Evolutionary conservation across 352 stramenopile species (phyloP), one percentile per base, ranked within the genome.

Genomic region (Pythium myriotylum): DNA sequence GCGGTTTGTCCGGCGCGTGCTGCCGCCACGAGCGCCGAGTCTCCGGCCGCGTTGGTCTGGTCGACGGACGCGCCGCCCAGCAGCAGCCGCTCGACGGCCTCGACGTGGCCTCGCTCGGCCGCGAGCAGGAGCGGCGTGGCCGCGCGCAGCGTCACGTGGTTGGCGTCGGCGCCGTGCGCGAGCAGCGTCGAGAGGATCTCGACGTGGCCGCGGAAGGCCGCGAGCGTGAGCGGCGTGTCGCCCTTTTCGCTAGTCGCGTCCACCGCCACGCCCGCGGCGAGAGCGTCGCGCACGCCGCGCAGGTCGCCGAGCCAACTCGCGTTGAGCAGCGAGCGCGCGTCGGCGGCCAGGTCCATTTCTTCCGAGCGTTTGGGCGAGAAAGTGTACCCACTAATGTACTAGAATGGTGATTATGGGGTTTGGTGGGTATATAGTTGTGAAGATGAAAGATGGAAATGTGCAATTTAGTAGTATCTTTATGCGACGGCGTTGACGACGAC

Each of bases 61-160:
- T 42, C 22, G 14, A 54, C 27, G 17, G 13, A 13, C 6, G 48
- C 29, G 24, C 48, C 48, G 8, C 19, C 29, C 0, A 1, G 19
- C 7, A 55, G 32, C 40, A 59, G 37, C 20, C 23, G 5, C 13
- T 32, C 17, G 14, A 58, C 51, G 2, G 39, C 27, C 17, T 35
- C 37, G 35, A 37, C 14, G 4, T 39, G 20, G 61, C 76, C 29
- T 27, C 62, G 63, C 59, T 4, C 10, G 19, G 49, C 49, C 8
- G 33, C 33, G 6, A 56, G 19, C 32, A 47, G 9, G 1, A 55
- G 33, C 33, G 35, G 27, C 22, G 33, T 45, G 13, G 14, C 40
- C 8, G 19, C 35, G 33, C 19, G 2, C n/a, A 20, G 4, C n/a
- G 41, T 32, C 4, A 20, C 19, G n/a, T 43, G 29, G 48, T 55